These are phyloP conservation scores for Acanthamoeba triangularis DNA, from an alignment of 208 protist genomes.

Conservation along the genomic window DNA sequence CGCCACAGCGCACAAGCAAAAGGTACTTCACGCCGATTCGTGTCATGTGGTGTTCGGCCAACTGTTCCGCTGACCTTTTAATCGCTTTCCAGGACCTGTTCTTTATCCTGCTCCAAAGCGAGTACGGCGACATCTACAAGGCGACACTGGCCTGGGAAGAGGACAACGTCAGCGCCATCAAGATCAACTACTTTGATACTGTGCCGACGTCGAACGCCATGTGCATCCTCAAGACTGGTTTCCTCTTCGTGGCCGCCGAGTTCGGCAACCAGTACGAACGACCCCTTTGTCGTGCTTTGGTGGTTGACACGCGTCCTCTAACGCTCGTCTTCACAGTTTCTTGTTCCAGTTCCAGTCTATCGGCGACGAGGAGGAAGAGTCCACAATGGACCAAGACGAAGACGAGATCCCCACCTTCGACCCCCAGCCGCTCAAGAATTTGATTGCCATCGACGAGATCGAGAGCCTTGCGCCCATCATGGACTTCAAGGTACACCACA, in stretches of 20 bases:
- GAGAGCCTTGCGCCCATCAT: slow-evolving; percentile 92
- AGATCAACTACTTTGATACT: slow-evolving; percentile 98
- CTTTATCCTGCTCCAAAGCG: slow-evolving; percentile 98
- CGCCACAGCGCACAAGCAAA: slow-evolving; percentile 90
- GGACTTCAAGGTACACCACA: slow-evolving; percentile 82
- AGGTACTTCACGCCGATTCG: slow-evolving; percentile 67
- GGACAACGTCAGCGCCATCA: slow-evolving; percentile 90
- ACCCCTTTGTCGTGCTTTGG: neutral
- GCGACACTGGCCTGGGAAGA: slow-evolving; percentile 94
- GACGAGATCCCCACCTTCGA: slow-evolving; percentile 76
- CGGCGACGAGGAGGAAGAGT: slow-evolving; percentile 90
- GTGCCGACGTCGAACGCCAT: slow-evolving; percentile 95
- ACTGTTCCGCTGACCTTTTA: neutral
- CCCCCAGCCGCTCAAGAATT: slow-evolving; percentile 90
- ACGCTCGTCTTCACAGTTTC: neutral
- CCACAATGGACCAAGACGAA: slow-evolving; percentile 68
- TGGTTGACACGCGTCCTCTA: neutral
- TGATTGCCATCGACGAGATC: slow-evolving; percentile 90
- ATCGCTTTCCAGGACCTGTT: slow-evolving; percentile 89
- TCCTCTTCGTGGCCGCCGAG: slow-evolving; percentile 97
- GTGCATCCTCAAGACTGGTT: slow-evolving; percentile 96
- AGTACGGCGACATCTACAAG: slow-evolving; percentile 99
- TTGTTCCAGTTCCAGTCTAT: slow-evolving; percentile 95
- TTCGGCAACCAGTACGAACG: slow-evolving; percentile 94
- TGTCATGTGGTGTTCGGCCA: too few relatives aligned